Base-by-base conservation (phyloP, 441 rosid genomes). In the Populus hybrid region DNA sequence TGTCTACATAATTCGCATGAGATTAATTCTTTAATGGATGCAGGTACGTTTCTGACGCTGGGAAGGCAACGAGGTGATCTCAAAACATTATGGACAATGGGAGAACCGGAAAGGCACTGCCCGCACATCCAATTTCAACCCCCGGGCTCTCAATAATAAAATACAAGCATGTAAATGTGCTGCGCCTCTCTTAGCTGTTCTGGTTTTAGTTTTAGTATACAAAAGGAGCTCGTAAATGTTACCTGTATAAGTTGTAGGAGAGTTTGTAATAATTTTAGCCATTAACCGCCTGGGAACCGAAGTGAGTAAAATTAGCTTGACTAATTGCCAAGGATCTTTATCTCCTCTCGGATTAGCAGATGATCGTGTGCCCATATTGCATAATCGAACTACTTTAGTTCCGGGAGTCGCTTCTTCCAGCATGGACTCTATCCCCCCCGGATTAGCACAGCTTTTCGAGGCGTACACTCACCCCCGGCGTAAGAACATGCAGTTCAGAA, bases 1-100 rank as follows among this genome's bases (percentile, higher is more conserved):
- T 28, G 70, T 30, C 42, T 32, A 7, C 16, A 6, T 10, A 1
- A 40, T 40, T 40, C 1, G 12, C 12, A 10, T 10, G 50, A 10
- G 50, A 40, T 68, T 30, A n/a, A 65, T 5, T 28, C n/a, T 8
- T 11, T 42, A 46, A 1, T 82, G 76, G 75, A 26, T 75, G 84
- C 93, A 94, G 99, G 98, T 11, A 93, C 98, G 2, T 87, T 96
- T 78, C 71, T 93, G 83, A 76, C 91, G 73, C 32, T 97, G 85
- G 97, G 97, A 72, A 92, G 86, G 87, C 91, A 90, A 84, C 91
- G 98, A 85, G 98, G 99, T 8, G 99, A 94, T 69, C 90, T 97
- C 72, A 79, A 89, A 81, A 89, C 83, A 24, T 87, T 97, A 32
- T 97, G 99, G 99, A 91, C 88, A 20, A 88, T 87, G 85, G 98